phyloP scores from a whole-genome alignment of 495 filamentous ascomycete genomes.

The Aspergillus campestris region DNA sequence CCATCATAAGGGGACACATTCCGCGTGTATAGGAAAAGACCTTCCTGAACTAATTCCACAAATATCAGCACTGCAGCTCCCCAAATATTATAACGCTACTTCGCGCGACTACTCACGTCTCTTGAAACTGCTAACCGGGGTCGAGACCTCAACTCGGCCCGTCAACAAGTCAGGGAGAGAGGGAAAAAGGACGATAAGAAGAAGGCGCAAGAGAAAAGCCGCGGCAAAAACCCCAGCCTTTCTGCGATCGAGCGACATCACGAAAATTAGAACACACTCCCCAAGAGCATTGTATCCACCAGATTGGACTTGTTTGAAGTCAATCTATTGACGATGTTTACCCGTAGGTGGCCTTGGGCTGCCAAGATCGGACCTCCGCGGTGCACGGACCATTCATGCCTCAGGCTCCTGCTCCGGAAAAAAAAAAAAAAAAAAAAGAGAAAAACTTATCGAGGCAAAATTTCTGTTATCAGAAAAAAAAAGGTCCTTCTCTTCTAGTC shows the following conservation, averaged over 20 bases:
- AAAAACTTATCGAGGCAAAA: conserved; percentile 34
- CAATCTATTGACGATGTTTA: no score
- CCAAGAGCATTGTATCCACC: not conserved
- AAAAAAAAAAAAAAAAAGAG: conserved; percentile 17
- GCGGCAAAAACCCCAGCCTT: conserved; percentile 66
- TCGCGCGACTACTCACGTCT: conserved; percentile 53
- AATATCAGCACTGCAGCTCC: not conserved
- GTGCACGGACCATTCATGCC: conserved; percentile 30
- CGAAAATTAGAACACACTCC: not conserved
- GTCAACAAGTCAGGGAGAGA: conserved; percentile 78
- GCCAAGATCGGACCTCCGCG: conserved; percentile 6
- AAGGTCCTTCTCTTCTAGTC: conserved; percentile 3
- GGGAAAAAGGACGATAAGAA: conserved; percentile 75
- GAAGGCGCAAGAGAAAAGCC: conserved; percentile 70
- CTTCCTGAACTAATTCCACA: conserved; percentile 70
- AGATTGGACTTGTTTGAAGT: no score
- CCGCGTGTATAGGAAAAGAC: conserved; percentile 88
- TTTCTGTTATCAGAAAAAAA: conserved; percentile 15
- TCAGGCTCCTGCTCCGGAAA: conserved; percentile 10
- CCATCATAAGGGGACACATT: conserved; percentile 97
- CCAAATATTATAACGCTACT: not conserved
- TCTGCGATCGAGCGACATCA: conserved; percentile 61
- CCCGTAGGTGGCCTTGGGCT: no score
- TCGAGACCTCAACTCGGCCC: conserved; percentile 91
- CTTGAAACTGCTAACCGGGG: conserved; percentile 96